Evolutionary conservation across 306 rosid species (phyloP).

Genomic region (Trichosanthes cucumerina): DNA sequence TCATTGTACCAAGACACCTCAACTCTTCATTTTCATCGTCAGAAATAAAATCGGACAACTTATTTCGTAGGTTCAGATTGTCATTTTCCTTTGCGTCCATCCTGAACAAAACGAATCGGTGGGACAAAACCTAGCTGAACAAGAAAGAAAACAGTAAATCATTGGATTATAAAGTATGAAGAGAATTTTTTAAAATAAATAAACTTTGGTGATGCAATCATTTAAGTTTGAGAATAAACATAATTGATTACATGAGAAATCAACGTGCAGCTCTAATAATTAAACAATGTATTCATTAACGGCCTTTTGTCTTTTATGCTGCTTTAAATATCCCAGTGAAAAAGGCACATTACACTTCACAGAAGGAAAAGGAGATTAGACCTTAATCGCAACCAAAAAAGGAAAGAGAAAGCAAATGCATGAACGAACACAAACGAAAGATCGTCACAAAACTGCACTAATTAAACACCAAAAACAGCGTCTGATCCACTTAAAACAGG

Average conservation of each 20-base stretch:
- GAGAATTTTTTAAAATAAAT: not conserved
- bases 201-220: not conserved
- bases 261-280: not conserved
- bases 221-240: not conserved
- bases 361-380: not conserved
- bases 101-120: not conserved
- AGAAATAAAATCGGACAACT: conserved; percentile 5
- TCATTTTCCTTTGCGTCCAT: conserved; percentile 17
- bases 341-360: not conserved
- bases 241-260: not conserved
- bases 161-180: not conserved
- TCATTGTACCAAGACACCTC: not conserved
- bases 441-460: not conserved
- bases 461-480: not conserved
- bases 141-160: not conserved
- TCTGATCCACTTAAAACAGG: not conserved
- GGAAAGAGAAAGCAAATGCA: not conserved
- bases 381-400: not conserved
- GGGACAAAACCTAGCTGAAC: not conserved
- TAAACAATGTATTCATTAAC: not conserved
- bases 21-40: conserved; percentile 10
- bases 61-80: not conserved
- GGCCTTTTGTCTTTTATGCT: not conserved
- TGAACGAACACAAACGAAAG: not conserved
- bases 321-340: not conserved